These are phyloP conservation scores for Xylona heveae DNA, from an alignment of 495 filamentous ascomycete genomes.

Conservation along the genomic window DNA sequence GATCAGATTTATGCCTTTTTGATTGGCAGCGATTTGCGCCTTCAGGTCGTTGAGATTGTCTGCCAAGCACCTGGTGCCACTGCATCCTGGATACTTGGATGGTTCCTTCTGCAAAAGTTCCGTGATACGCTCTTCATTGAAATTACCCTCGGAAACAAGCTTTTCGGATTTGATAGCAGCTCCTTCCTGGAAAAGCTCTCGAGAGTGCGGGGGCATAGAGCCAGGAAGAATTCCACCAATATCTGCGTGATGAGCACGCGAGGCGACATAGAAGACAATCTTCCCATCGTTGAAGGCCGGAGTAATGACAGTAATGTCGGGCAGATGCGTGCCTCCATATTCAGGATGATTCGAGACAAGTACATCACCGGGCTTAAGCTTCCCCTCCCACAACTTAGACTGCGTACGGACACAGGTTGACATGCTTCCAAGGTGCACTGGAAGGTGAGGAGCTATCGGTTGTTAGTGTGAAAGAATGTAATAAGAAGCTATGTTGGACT, in stretches of 20 bases:
- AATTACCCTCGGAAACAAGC: constrained; percentile 71
- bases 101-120: constrained; percentile 71
- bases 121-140: constrained; percentile 72
- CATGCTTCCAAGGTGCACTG: constrained; percentile 85
- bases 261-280: constrained; percentile 94
- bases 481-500: background rate
- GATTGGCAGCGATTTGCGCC: constrained; percentile 88
- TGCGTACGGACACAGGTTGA: constrained; percentile 87
- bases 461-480: background rate
- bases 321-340: constrained; percentile 72
- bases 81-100: constrained; percentile 67
- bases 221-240: constrained; percentile 92
- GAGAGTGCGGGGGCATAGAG: constrained; percentile 89
- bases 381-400: constrained; percentile 81
- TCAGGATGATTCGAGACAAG: constrained; percentile 92
- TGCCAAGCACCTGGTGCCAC: constrained; percentile 69
- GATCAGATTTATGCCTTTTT: constrained; percentile 87
- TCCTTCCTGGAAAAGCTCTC: constrained; percentile 86
- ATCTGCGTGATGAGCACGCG: constrained; percentile 87
- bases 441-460: constrained; percentile 56
- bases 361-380: constrained; percentile 78
- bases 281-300: constrained; percentile 74
- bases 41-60: constrained; percentile 95
- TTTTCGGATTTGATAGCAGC: constrained; percentile 89
- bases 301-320: constrained; percentile 87